phyloP scores from a whole-genome alignment of 371 early-diverging fungal genomes.

The Zychaea mexicana region DNA sequence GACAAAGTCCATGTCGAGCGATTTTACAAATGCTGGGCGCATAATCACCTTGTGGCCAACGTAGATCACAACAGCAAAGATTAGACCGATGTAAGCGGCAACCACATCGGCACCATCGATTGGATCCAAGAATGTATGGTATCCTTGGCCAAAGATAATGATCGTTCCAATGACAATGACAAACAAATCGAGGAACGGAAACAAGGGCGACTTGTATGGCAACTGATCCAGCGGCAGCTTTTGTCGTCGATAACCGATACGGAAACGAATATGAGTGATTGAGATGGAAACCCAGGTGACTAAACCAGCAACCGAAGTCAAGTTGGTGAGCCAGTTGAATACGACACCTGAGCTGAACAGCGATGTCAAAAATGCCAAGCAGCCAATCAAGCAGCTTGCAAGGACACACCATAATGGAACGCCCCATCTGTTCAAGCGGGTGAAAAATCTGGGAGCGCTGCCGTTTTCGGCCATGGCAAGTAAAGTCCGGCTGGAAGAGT shows the following conservation, averaged over 20 bases:
- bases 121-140: slow-evolving; percentile 50
- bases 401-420: slow-evolving; percentile 65
- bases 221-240: slow-evolving; percentile 65
- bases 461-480: slow-evolving; percentile 71
- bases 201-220: slow-evolving; percentile 75
- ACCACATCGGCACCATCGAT: slow-evolving; percentile 40
- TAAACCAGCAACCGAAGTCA: slow-evolving; percentile 81
- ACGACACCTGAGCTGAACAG: slow-evolving; percentile 66
- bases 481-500: slow-evolving; percentile 75
- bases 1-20: slow-evolving; percentile 49
- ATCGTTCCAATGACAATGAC: slow-evolving; percentile 63
- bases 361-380: slow-evolving; percentile 58
- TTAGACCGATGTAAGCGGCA: slow-evolving; percentile 56
- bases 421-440: slow-evolving; percentile 58
- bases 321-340: slow-evolving; percentile 72
- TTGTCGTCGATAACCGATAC: slow-evolving; percentile 78
- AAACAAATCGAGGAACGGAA: slow-evolving; percentile 73
- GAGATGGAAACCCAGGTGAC: slow-evolving; percentile 84
- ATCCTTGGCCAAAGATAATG: slow-evolving; percentile 76
- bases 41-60: slow-evolving; percentile 52
- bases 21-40: slow-evolving; percentile 40
- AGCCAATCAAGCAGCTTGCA: slow-evolving; percentile 64
- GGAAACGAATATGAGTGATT: slow-evolving; percentile 82
- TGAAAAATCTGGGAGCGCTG: slow-evolving; percentile 68
- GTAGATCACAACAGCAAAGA: slow-evolving; percentile 56